Evolutionary conservation across 148 eudicot genomes (phyloP).

Genomic region (Pharnaceum exiguum): DNA sequence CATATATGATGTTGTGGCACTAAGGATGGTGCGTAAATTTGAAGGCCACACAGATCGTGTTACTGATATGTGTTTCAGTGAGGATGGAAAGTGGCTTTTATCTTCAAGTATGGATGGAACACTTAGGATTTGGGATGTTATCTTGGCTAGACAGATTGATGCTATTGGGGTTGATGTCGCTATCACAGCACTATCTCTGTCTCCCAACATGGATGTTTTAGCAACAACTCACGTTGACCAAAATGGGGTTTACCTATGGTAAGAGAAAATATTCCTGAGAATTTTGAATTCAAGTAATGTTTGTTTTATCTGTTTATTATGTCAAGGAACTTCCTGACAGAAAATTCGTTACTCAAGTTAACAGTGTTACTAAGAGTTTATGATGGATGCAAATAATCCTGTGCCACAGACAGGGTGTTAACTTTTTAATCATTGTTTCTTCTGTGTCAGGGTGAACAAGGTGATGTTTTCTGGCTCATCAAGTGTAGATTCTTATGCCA

Average conservation of each 20-base stretch:
- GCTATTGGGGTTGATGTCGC: constrained; percentile 81
- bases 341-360: neutral
- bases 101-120: constrained; percentile 99
- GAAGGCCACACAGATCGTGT: constrained; percentile 91
- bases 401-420: too few species aligned
- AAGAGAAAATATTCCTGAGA: constrained; percentile 20
- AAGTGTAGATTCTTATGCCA: constrained; percentile 53
- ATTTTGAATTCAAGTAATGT: neutral
- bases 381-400: neutral
- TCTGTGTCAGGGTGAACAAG: constrained; percentile 68
- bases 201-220: constrained; percentile 97
- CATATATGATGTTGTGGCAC: constrained; percentile 82
- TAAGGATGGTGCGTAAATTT: constrained; percentile 89
- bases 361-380: neutral
- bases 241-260: constrained; percentile 94
- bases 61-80: constrained; percentile 91
- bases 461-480: constrained; percentile 80
- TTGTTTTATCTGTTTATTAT: neutral
- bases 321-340: too few species aligned
- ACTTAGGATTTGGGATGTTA: constrained; percentile 92
- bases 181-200: constrained; percentile 83
- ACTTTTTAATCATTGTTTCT: too few species aligned
- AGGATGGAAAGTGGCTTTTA: constrained; percentile 99
- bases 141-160: constrained; percentile 89
- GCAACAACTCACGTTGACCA: constrained; percentile 96